Base-by-base conservation (phyloP, 306 rosid genomes). In the Nissolia schottii region DNA sequence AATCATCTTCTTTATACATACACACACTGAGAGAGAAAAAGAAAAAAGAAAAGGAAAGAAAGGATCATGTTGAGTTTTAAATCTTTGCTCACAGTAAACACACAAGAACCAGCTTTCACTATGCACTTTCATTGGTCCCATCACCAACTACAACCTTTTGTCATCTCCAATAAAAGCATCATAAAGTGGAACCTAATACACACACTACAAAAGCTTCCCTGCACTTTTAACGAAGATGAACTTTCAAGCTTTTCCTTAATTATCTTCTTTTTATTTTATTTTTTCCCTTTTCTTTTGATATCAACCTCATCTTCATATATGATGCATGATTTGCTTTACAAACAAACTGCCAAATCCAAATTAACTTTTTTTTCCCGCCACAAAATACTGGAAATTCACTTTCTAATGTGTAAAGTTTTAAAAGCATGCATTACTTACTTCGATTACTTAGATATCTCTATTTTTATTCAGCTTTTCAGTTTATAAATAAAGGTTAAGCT, bases 151-250 rank as follows among this genome's bases (percentile, higher is more conserved):
- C 73, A 57, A 41, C 71, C 85, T 83, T 89, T 85, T 77, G 79
- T 69, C 73, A 15, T 80, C 85, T 83, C 87, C 87, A 81, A 87
- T 81, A 58, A 71, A 81, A 57, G 57, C 59, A 41, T 74, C 59
- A 41, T 74, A 81, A 87, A 76, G 83, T 51, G 64, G 65, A 73
- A 67, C 11, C 40, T 59, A 48, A 45, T 59, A 55, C 63, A 22
- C 73, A n/a, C 50, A 45, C 41, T 58, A 61, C 71, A 16, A 81
- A 59, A 77, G 82, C 81, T 66, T 27, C 76, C 76, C 23, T 67
- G 28, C 77, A 68, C 85, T 87, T 89, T 71, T 54, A 58, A 73
- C 71, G 66, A 73, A 77, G 83, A 81, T 77, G 78, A 82, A 76
- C 55, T 62, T 70, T 38, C 81, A 71, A 61, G 46, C 58, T 24